phyloP scores from a whole-genome alignment of 2,329 filamentous ascomycete genomes.

The Curvularia verruculosa region DNA sequence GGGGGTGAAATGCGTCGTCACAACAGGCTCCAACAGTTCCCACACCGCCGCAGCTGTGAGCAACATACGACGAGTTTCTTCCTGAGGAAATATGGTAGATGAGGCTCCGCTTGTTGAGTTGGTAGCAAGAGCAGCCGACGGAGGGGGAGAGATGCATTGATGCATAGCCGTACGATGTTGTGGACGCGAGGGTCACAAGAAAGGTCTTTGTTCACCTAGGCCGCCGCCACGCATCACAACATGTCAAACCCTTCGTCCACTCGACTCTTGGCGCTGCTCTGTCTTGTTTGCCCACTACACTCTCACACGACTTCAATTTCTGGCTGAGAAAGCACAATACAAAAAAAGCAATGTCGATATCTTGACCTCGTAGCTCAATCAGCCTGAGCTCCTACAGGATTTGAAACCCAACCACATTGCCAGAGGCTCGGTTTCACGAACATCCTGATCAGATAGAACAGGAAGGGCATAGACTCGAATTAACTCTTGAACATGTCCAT shows the following conservation, averaged over 20 bases:
- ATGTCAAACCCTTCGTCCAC: background rate
- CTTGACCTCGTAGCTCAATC: background rate
- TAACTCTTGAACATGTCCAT: no score
- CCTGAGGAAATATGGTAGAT: background rate
- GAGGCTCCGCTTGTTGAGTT: background rate
- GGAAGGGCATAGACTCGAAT: no score
- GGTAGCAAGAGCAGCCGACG: no score
- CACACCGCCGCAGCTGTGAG: background rate
- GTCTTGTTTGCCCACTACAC: background rate
- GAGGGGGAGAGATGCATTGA: background rate
- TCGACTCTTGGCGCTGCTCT: background rate
- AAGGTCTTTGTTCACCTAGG: background rate
- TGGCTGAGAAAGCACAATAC: background rate
- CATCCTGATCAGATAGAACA: no score
- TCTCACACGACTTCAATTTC: background rate
- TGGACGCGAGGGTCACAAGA: background rate
- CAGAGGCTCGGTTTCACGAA: background rate
- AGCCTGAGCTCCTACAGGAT: background rate
- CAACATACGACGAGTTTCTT: background rate
- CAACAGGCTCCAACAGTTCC: background rate
- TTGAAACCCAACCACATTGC: background rate
- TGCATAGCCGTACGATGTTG: background rate
- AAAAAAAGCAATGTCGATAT: background rate
- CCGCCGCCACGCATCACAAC: background rate
- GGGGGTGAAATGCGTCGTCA: background rate